Percentiles rank a stretch among this genome's conserved stretches.
Evolutionary conservation across 75 land plant genomes (phyloP).

Genomic region (Chamaecyparis obtusa): DNA sequence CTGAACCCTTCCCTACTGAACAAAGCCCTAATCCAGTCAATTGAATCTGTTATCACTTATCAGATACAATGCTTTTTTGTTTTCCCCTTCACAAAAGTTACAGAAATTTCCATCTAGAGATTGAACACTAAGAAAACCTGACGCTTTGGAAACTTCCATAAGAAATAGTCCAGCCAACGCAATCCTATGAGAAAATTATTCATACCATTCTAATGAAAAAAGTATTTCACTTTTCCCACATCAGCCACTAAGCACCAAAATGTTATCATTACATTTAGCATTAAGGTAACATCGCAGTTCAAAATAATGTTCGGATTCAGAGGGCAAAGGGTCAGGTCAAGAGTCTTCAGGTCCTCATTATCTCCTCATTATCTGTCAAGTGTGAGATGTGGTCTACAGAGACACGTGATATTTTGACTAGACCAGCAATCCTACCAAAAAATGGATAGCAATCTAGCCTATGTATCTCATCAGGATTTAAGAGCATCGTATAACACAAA

Average conservation of each 20-base stretch:
- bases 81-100: background rate
- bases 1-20: background rate
- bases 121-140: background rate
- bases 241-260: background rate
- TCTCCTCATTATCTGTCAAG: too few species aligned
- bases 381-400: too few species aligned
- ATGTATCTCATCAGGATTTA: background rate
- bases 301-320: too few species aligned
- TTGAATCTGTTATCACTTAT: background rate
- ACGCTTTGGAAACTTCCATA: background rate
- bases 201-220: background rate
- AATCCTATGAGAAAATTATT: background rate
- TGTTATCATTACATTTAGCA: background rate
- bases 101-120: background rate
- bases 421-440: background rate
- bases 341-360: too few species aligned
- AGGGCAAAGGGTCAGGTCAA: too few species aligned
- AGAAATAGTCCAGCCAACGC: background rate
- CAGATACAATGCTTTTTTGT: background rate
- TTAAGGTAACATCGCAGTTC: too few species aligned
- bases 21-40: too few species aligned
- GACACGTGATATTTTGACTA: too few species aligned
- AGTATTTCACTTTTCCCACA: background rate
- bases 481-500: background rate
- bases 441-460: background rate